These are phyloP conservation scores for Aureobasidium mangrovei DNA, from an alignment of 2,329 filamentous ascomycete species.

Conservation along the genomic window DNA sequence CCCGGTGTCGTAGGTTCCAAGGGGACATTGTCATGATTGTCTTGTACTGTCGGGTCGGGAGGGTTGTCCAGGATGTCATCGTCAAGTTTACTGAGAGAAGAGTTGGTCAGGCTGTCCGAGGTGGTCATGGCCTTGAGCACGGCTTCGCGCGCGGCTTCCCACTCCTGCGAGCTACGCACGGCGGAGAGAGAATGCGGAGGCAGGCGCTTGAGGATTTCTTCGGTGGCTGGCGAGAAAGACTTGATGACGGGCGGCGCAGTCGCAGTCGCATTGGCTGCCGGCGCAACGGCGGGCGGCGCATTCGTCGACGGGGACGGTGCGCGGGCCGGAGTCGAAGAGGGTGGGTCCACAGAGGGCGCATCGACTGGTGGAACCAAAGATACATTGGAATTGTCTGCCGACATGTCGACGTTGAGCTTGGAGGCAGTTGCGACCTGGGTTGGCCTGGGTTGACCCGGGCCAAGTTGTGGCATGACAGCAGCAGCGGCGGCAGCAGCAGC, in stretches of 20 bases:
- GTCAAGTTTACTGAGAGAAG: neutral
- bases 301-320: neutral
- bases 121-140: conserved; percentile 37
- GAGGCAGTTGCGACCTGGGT: neutral
- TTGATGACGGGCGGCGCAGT: neutral
- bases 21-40: neutral
- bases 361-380: neutral
- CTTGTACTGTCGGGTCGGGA: neutral
- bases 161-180: conserved; percentile 29
- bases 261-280: neutral
- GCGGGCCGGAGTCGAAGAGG: neutral
- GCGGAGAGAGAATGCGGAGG: conserved; percentile 27
- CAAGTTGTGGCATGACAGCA: neutral
- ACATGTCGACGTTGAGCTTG: neutral
- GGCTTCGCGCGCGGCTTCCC: conserved; percentile 39
- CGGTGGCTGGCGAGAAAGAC: conserved; percentile 28
- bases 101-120: neutral
- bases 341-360: neutral
- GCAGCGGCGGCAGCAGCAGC: neutral
- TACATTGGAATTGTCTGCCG: neutral
- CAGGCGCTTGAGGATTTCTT: conserved; percentile 33
- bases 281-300: neutral
- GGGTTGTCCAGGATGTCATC: too few relatives aligned
- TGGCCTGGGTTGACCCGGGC: too few relatives aligned
- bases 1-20: conserved; percentile 4